Conservation (phyloP, 192 early-diverging fungal genomes). For the Coemansia sp. region DNA sequence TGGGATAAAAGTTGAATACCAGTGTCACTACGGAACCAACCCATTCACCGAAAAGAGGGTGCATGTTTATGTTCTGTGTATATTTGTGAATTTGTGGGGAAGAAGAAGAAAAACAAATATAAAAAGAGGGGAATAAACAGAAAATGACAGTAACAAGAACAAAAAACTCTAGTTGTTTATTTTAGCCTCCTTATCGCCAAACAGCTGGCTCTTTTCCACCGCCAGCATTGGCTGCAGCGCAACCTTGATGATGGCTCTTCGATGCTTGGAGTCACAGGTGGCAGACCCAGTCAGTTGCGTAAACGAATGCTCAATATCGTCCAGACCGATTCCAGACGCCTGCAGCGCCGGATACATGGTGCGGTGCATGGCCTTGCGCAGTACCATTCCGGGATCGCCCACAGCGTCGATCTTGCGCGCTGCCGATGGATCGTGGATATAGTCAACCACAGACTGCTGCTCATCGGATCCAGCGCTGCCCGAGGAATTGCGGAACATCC, state of each 20-base stretch:
- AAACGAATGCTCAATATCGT: constrained; percentile 13
- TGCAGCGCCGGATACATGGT: constrained; percentile 9
- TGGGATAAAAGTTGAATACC: too few relatives aligned
- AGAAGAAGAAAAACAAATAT: neutral
- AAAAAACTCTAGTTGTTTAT: neutral
- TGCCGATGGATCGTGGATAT: neutral
- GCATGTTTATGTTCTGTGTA: neutral
- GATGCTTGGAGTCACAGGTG: constrained; percentile 12
- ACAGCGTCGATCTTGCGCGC: neutral
- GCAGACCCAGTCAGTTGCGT: neutral
- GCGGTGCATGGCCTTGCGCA: constrained; percentile 16
- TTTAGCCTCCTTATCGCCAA: constrained; percentile 6
- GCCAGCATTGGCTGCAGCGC: constrained; percentile 37
- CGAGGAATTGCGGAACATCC: constrained; percentile 29
- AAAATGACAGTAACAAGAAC: neutral
- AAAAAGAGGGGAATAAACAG: constrained; percentile 3
- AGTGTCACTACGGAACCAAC: too few relatives aligned
- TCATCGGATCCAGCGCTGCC: constrained; percentile 13
- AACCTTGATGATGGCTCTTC: constrained; percentile 30
- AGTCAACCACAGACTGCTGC: neutral
- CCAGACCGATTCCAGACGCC: neutral
- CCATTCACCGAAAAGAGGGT: neutral
- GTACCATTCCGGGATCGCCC: constrained; percentile 26
- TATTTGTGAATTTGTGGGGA: neutral
- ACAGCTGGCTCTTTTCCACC: constrained; percentile 39